Evolutionary conservation across 2,329 filamentous ascomycete genomes (phyloP).

Genomic region (Plectosphaerella cucumerina): DNA sequence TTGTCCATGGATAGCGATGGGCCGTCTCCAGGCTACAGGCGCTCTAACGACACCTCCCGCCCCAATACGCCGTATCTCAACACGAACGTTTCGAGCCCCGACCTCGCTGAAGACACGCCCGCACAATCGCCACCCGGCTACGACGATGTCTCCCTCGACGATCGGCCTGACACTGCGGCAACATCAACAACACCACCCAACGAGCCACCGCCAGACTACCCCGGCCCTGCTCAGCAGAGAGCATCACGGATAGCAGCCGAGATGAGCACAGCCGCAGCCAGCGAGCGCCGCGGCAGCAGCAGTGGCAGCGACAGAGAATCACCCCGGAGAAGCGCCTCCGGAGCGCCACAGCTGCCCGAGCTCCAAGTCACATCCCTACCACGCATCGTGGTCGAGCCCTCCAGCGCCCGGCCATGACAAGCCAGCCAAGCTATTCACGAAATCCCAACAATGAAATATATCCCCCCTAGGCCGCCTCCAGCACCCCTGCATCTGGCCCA

Average conservation of each 20-base stretch:
- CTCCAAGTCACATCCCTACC: slow-evolving; percentile 46
- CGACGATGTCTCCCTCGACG: slow-evolving; percentile 42
- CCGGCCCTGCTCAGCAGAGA: slow-evolving; percentile 27
- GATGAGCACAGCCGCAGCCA: slow-evolving; percentile 8
- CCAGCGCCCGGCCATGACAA: slow-evolving; percentile 20
- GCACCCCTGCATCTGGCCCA: too few relatives aligned
- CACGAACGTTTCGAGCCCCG: slow-evolving; percentile 45
- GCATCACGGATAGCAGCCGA: slow-evolving; percentile 13
- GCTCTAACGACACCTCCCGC: slow-evolving; percentile 38
- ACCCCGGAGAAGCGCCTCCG: slow-evolving; percentile 30
- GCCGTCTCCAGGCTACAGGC: slow-evolving; percentile 31
- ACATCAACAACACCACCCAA: slow-evolving; percentile 31
- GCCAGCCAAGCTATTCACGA: not conserved
- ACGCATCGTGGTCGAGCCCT: slow-evolving; percentile 56
- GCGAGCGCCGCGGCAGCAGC: slow-evolving; percentile 25
- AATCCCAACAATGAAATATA: too few relatives aligned
- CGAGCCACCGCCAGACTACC: slow-evolving; percentile 50
- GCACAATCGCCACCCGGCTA: slow-evolving; percentile 46
- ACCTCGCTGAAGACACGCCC: slow-evolving; percentile 48
- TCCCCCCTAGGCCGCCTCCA: too few relatives aligned
- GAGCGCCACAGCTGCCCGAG: slow-evolving; percentile 46
- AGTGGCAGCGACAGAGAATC: slow-evolving; percentile 8
- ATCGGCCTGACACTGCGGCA: slow-evolving; percentile 25
- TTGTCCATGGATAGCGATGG: slow-evolving; percentile 48
- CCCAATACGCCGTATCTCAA: slow-evolving; percentile 35